Evolutionary conservation across 192 early-diverging fungal species (phyloP), one percentile per base, ranked within the genome.

Genomic region (Coemansia sp.): DNA sequence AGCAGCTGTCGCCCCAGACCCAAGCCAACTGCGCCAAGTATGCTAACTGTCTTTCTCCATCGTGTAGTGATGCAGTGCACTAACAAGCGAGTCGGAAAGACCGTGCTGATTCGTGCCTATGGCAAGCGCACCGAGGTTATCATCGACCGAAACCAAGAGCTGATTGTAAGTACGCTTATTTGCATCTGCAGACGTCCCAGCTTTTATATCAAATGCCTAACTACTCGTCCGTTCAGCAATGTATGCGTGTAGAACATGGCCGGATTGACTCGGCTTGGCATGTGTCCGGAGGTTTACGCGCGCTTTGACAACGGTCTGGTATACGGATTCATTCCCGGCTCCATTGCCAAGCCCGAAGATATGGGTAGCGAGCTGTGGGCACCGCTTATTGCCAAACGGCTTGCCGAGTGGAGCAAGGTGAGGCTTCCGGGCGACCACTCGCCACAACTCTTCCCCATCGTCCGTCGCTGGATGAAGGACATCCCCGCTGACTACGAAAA

Each of bases 281-380:
- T 95, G 61, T 84, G 86, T 38, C 93, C 93, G 18, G 86, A 87
- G 18, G 67, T 96, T 0, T 90, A 93, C 68, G 93, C 87, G 17
- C 83, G 87, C 22, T 96, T 98, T 72, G 69, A 81, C n/a, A 96
- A 96, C 74, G 95, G 95, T 5, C 67, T 98, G 2, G 87, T 95
- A 19, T 96, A 98, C 72, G 95, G 95, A 3, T 98, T 75, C 56
- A 85, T 94, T 21, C 78, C 85, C 8, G 93, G 94, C 4, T 76
- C 75, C 9, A 87, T 90, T 0, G 87, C 88, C 58, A 75, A 81
- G 50, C 86, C 88, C 18, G 74, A 85, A 2, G 88, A 93, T 37
- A 90, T 98, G 90, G 65, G 87, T 14, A 83, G 88, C 61, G 73
- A 81, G 5, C 80, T 86, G 68, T 90, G 86, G 71, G 87, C 89